Conservation (phyloP, 2,329 filamentous ascomycete species). For the Fusarium sp. region DNA sequence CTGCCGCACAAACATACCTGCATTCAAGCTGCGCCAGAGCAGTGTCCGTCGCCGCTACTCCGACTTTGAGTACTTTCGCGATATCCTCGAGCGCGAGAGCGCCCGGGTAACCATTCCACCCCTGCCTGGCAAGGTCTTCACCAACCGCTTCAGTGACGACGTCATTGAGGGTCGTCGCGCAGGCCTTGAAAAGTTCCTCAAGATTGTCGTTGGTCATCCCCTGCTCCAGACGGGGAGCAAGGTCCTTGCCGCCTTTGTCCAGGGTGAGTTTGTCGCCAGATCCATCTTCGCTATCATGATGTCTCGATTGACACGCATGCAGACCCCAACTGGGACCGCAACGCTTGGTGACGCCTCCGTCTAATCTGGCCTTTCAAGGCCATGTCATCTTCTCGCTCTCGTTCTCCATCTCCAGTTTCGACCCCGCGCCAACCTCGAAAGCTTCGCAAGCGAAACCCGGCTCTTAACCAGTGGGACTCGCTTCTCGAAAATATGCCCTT, state of each 20-base stretch:
- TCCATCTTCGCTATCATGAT: constrained; percentile 14
- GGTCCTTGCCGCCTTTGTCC: constrained; percentile 94
- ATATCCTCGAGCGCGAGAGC: constrained; percentile 95
- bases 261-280: constrained; percentile 69
- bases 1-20: constrained; percentile 97
- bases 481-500: constrained; percentile 33
- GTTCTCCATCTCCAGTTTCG: constrained; percentile 28
- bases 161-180: constrained; percentile 95
- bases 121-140: constrained; percentile 96
- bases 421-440: constrained; percentile 40
- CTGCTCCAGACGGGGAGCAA: constrained; percentile 97
- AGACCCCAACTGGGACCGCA: constrained; percentile 92
- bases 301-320: constrained; percentile 9
- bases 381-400: constrained; percentile 33
- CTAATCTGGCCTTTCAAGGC: constrained; percentile 39
- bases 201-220: constrained; percentile 97
- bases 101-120: constrained; percentile 96
- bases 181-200: constrained; percentile 93
- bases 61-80: constrained; percentile 98
- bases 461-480: constrained; percentile 35
- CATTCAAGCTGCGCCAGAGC: constrained; percentile 93
- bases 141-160: constrained; percentile 97
- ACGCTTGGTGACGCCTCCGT: constrained; percentile 76
- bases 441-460: constrained; percentile 45
- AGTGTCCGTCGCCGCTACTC: constrained; percentile 93